Base-by-base conservation (phyloP, 179 eudicot genomes). In the Actinidia chinensis region DNA sequence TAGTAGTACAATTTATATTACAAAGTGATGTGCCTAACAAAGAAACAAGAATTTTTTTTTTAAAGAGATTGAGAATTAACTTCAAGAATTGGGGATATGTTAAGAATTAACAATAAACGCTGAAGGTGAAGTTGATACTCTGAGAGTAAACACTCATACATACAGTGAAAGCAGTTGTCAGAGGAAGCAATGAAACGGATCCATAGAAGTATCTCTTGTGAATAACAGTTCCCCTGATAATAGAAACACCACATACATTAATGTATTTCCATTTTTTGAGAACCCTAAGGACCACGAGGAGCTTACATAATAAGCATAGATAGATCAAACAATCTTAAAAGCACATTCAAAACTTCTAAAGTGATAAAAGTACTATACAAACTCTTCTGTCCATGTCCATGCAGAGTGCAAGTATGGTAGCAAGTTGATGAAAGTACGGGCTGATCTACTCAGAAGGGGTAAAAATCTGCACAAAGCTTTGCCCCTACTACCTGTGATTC, bases 161-260 rank as follows among this genome's bases (percentile, higher is more conserved):
- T 91, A 96, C 99, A 83, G 79, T 88, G 79, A 96, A 92, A 74
- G 84, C 87, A 20, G 88, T 64, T 65, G 95, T 80, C 17, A 92
- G 71, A 25, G 99, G 99, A 80, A 96, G 93, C 90, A 96, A 80
- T 11, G 88, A 10, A 55, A 91, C 91, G 74, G 99, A 94, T 74
- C 97, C 96, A 76, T 96, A 96, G 72, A 96, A 78, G 86, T 92
- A 96, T 65, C 87, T 92, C 87, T 84, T 92, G 93, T 96, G 99
- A 81, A 90, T 85, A 71, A 86, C 81, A 44, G 91, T 65, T 66
- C 99, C 99, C 86, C 99, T 96, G 91, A 46, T 18, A 74, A 82
- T 50, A 76, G 63, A 78, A 22, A 43, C 52, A 52, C 75, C 48
- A 4, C 20, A 61, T 76, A 44, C 58, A 25, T 85, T 61, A 75